Conservation (phyloP, 2,329 filamentous ascomycete species). For the Aspergillus chevalieri region DNA sequence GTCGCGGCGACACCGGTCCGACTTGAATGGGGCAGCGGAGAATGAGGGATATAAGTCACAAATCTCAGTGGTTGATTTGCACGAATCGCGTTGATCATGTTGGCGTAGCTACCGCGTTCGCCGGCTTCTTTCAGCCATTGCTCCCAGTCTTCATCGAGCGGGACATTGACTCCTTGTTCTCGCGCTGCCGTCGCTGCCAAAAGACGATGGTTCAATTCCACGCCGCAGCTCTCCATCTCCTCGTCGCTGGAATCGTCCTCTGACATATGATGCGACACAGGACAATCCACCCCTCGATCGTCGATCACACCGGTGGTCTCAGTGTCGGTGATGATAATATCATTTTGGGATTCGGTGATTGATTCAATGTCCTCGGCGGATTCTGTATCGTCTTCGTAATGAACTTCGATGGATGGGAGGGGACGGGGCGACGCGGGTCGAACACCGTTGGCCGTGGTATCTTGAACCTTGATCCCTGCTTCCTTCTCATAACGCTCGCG, state of each 20-base stretch:
- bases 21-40: constrained; percentile 12
- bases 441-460: constrained; percentile 57
- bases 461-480: constrained; percentile 52
- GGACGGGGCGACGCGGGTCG: constrained; percentile 42
- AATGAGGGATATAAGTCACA: constrained; percentile 17
- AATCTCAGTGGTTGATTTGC: constrained; percentile 29
- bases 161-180: constrained; percentile 42
- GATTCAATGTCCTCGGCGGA: constrained; percentile 18
- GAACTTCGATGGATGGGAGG: constrained; percentile 26
- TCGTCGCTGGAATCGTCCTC: constrained; percentile 42
- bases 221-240: constrained; percentile 46
- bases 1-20: constrained; percentile 12
- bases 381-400: constrained; percentile 23
- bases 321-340: constrained; percentile 18
- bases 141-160: constrained; percentile 47
- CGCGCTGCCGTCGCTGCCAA: constrained; percentile 49
- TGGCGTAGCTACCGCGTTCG: constrained; percentile 43
- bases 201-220: constrained; percentile 47
- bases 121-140: constrained; percentile 54
- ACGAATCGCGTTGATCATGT: constrained; percentile 36
- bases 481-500: constrained; percentile 46
- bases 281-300: constrained; percentile 18
- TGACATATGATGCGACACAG: constrained; percentile 16
- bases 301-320: constrained; percentile 8
- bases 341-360: constrained; percentile 16